Evolutionary conservation across 306 rosid species (phyloP), one percentile per base, ranked within the genome.

Genomic region (Senna tora): DNA sequence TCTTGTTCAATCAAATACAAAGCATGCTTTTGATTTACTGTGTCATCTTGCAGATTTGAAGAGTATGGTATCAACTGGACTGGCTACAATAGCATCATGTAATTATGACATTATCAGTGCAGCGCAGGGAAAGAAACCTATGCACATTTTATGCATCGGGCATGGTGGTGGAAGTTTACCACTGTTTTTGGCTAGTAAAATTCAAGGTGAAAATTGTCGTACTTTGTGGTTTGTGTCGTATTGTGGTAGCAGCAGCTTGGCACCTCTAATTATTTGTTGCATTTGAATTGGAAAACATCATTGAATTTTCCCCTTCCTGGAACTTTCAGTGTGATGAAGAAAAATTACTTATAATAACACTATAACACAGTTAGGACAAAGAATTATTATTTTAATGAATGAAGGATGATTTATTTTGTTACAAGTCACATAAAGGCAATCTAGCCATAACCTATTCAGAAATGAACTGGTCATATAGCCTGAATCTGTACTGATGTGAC

Each of bases 111-210:
- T 94, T 16, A 73, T 22, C 76, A 67, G 84, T 20, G 83, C 79
- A 7, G 74, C 77, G 53, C 83, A 73, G 16, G 98, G 97, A 75
- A 81, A 77, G 59, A 81, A 91, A 73, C 76, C 63, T 22, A 82
- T 91, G 89, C 80, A 69, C 56, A 87, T 91, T 67, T 79, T 94
- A 74, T 91, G 97, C 84, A 88, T 94, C 15, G 98, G 97, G 22
- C 97, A 94, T 70, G 98, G 98, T 69, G 98, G 98, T 28, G 98
- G 98, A 65, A 89, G 97, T 81, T 82, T 91, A 68, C 96, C 98
- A 7, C 80, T 94, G 66, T 91, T 91, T 80, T 75, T 91, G 84
- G 95, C 97, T 21, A 89, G 94, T 81, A 85, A 79, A 81, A 83
- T 94, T 75, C 90, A 79, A 87, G 98, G 98, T 90, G 60, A 65